These are phyloP conservation scores for Chenopodium suecicum DNA, from an alignment of 148 eudicot species.

Conservation along the genomic window DNA sequence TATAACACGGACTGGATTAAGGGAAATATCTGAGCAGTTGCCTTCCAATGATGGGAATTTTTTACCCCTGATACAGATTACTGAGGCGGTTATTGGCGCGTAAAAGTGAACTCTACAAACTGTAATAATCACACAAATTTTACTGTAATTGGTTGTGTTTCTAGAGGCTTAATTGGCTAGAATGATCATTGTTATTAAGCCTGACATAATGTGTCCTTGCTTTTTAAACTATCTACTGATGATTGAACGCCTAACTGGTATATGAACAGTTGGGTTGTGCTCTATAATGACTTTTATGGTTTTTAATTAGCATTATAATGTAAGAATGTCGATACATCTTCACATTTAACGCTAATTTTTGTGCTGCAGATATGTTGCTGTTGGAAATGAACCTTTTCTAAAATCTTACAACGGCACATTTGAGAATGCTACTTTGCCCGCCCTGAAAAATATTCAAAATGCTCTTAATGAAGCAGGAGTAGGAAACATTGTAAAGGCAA, in stretches of 20 bases:
- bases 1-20: not conserved
- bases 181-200: not conserved
- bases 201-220: not conserved
- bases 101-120: not conserved
- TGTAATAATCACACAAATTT: not conserved
- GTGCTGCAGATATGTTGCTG: constrained; percentile 75
- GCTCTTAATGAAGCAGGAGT: constrained; percentile 75
- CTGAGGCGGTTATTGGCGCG: not conserved
- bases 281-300: not conserved
- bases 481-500: constrained; percentile 74
- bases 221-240: not conserved
- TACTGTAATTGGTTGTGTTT: not conserved
- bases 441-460: constrained; percentile 78
- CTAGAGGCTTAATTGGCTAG: not conserved
- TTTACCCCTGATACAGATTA: too few relatives aligned
- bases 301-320: not conserved
- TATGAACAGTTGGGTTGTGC: not conserved
- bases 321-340: not conserved
- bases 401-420: constrained; percentile 65
- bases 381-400: constrained; percentile 92
- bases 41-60: not conserved
- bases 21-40: not conserved
- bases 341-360: not conserved
- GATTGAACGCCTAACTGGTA: not conserved
- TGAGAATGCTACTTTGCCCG: constrained; percentile 63